Percentiles rank a stretch among this genome's conserved stretches.
These are phyloP conservation scores for Populus davidiana DNA, from an alignment of 345 rosid species.

Conservation along the genomic window DNA sequence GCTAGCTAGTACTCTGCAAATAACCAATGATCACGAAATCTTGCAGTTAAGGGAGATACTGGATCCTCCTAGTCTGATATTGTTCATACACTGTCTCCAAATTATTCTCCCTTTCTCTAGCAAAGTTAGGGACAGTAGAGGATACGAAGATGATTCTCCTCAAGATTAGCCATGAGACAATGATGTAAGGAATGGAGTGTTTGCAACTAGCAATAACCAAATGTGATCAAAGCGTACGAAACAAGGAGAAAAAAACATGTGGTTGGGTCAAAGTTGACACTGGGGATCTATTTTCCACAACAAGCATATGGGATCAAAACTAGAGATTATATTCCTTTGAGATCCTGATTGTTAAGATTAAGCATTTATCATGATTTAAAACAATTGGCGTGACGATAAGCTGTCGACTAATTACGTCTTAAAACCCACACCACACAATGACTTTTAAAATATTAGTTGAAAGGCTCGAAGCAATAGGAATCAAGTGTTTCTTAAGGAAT, in stretches of 20 bases:
- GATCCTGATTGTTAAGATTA: conserved; percentile 3
- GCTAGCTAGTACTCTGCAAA: not conserved
- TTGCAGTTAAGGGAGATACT: not conserved
- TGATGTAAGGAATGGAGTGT: not conserved
- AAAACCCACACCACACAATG: not conserved
- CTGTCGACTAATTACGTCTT: conserved; percentile 16
- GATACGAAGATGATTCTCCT: conserved; percentile 15
- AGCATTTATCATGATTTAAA: not conserved
- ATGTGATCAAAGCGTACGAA: conserved; percentile 2
- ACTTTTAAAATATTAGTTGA: conserved; percentile 1
- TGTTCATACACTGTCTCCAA: conserved; percentile 3
- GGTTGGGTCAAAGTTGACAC: conserved; percentile 15
- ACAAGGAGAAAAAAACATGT: not conserved
- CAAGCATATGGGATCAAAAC: conserved; percentile 10
- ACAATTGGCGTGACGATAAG: conserved; percentile 2
- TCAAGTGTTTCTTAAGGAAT: conserved; percentile 29
- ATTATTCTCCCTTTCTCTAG: not conserved
- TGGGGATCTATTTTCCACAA: conserved; percentile 11
- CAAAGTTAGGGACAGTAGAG: conserved; percentile 2
- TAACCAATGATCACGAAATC: not conserved
- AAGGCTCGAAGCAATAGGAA: conserved; percentile 15
- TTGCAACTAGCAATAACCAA: not conserved
- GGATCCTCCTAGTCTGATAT: not conserved
- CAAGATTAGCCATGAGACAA: not conserved
- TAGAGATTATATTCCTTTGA: conserved; percentile 10